Conservation (phyloP, 305 asterid genomes). For the Ilex paraguariensis region DNA sequence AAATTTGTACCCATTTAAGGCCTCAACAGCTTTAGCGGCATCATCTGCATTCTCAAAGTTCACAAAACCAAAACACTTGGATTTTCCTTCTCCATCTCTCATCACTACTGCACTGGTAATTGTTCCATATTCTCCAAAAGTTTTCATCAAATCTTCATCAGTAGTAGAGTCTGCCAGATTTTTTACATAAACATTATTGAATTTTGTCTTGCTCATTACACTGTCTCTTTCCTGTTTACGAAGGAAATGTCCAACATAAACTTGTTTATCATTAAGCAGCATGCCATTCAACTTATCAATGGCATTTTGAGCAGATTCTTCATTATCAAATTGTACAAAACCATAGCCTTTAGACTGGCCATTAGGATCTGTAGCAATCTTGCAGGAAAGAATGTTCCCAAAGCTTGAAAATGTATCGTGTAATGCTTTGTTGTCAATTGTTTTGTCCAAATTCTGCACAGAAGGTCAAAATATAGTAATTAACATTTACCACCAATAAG, state of each 20-base stretch:
- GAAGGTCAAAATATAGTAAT: too few species aligned
- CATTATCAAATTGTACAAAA: constrained; percentile 25
- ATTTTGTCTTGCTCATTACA: constrained; percentile 6
- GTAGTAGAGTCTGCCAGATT: constrained; percentile 22
- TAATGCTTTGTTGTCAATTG: constrained; percentile 28
- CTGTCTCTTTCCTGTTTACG: constrained; percentile 28
- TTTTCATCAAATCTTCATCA: constrained; percentile 20
- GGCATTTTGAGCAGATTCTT: constrained; percentile 24
- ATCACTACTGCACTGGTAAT: constrained; percentile 29
- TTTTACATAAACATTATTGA: constrained; percentile 24
- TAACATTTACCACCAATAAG: background rate
- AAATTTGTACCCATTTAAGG: constrained; percentile 21
- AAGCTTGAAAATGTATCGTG: constrained; percentile 28
- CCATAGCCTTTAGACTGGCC: constrained; percentile 27
- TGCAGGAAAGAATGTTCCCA: constrained; percentile 27
- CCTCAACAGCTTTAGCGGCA: background rate
- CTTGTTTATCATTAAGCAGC: constrained; percentile 28
- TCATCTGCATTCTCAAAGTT: too few species aligned
- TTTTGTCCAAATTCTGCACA: constrained; percentile 22
- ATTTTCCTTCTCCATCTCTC: constrained; percentile 24
- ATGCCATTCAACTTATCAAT: constrained; percentile 26
- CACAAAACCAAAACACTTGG: background rate
- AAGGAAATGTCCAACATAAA: constrained; percentile 24
- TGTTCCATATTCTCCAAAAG: constrained; percentile 24
- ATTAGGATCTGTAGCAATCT: constrained; percentile 28